phyloP scores from a whole-genome alignment of 257 asterid species.

The Ilex asprella region DNA sequence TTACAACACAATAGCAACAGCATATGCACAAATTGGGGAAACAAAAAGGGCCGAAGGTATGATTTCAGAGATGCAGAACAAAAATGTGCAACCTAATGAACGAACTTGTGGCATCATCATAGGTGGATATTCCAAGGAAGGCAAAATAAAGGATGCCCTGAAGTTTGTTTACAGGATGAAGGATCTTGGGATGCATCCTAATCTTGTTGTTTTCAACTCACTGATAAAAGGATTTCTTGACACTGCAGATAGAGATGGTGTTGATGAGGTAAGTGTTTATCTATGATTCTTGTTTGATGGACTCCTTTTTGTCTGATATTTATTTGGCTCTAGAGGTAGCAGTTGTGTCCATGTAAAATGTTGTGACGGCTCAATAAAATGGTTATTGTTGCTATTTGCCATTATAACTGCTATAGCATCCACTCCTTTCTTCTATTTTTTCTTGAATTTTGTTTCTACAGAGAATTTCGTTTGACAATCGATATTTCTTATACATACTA shows the following conservation, averaged over 20 bases:
- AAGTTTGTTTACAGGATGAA: slow-evolving; percentile 74
- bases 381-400: too few species aligned
- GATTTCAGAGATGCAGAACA: slow-evolving; percentile 55
- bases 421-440: too few species aligned
- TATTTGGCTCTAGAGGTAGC: too few species aligned
- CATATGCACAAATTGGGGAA: slow-evolving; percentile 65
- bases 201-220: slow-evolving; percentile 76
- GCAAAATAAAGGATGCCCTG: slow-evolving; percentile 69
- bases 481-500: too few species aligned
- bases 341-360: too few species aligned
- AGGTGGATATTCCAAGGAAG: slow-evolving; percentile 78
- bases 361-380: background rate
- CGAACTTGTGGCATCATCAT: slow-evolving; percentile 82
- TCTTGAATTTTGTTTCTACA: too few species aligned
- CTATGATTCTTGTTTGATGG: background rate
- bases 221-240: slow-evolving; percentile 78
- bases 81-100: slow-evolving; percentile 57
- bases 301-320: background rate
- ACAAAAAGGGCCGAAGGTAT: slow-evolving; percentile 63
- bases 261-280: slow-evolving; percentile 59
- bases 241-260: slow-evolving; percentile 51
- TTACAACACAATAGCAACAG: slow-evolving; percentile 72
- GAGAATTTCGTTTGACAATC: too few species aligned
- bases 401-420: too few species aligned
- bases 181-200: slow-evolving; percentile 64